Base-by-base conservation (phyloP, 371 early-diverging fungal species). In the Mortierella sp. region DNA sequence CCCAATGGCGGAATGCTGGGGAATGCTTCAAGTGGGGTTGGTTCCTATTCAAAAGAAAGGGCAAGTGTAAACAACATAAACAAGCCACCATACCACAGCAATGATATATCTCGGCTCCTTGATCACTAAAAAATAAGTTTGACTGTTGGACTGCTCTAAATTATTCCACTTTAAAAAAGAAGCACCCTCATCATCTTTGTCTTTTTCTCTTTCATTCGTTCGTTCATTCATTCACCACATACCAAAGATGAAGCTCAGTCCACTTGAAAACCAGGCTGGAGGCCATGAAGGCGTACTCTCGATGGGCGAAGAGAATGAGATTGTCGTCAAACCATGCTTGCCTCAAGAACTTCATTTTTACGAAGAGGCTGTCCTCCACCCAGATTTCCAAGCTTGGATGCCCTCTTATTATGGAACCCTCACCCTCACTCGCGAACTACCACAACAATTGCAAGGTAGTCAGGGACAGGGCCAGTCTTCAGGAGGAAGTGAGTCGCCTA, bases 321-420 rank as follows among this genome's bases (percentile, higher is more conserved):
- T 93, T 62, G 70, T 94, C 6, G 86, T 93, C 57, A 94, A 94
- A 72, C 94, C 94, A 20, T 86, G 87, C 58, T 76, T 83, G 28
- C 64, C 77, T 39, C 84, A 72, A 26, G 95, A 94, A 73, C 83
- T 85, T 4, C 71, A 70, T 57, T 94, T 94, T 77, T 94, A 94
- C 73, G 92, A 94, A 68, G 79, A 86, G 9, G 79, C 88, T 20
- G 80, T 78, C 35, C 70, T 78, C 24, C 81, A 87, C 70, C 87
- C 89, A 4, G 90, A 89, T 24, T 89, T 94, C 64, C 80, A 84
- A 16, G 72, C 84, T 3, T 93, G 92, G 83, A 85, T 93, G 68
- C 93, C 94, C 6, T 85, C 87, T 45, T 94, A 90, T 73, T 93
- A 89, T 72, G 94, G 94, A 2, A 75, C 66, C 9, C 68, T 88